phyloP scores from a whole-genome alignment of 148 eudicot genomes.

The Camellia lanceoleosa region DNA sequence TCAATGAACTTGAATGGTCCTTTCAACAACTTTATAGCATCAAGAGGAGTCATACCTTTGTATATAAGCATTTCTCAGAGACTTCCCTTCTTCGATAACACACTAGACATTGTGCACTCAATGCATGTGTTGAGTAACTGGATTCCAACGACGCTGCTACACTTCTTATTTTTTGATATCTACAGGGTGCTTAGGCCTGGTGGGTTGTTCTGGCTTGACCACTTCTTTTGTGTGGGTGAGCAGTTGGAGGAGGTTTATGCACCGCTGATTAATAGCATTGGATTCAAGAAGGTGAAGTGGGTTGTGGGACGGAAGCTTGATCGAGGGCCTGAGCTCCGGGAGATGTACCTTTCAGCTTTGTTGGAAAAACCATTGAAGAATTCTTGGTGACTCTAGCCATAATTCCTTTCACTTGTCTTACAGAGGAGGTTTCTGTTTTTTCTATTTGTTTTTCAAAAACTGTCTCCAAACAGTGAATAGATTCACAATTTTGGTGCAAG shows the following conservation, averaged over 20 bases:
- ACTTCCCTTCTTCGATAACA: slow-evolving; percentile 45
- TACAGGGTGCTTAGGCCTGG: slow-evolving; percentile 43
- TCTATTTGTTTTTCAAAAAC: background rate
- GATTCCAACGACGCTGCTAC: slow-evolving; percentile 28
- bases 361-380: slow-evolving; percentile 44
- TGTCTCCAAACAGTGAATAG: background rate
- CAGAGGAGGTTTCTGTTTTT: background rate
- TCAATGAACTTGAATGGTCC: slow-evolving; percentile 40
- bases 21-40: slow-evolving; percentile 35
- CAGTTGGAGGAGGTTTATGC: slow-evolving; percentile 31
- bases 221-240: slow-evolving; percentile 41
- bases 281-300: slow-evolving; percentile 46
- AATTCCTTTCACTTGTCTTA: background rate
- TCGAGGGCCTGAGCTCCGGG: slow-evolving; percentile 34
- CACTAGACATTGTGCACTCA: slow-evolving; percentile 41
- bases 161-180: slow-evolving; percentile 30
- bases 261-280: slow-evolving; percentile 34
- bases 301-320: slow-evolving; percentile 40
- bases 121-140: slow-evolving; percentile 43
- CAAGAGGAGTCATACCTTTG: slow-evolving; percentile 41
- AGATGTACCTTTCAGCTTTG: slow-evolving; percentile 48
- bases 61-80: slow-evolving; percentile 35
- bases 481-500: background rate
- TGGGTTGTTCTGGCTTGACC: slow-evolving; percentile 46
- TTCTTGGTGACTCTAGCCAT: slow-evolving; percentile 33